Conservation (phyloP, 2,329 filamentous ascomycete genomes). For the Monosporascus sp. region DNA sequence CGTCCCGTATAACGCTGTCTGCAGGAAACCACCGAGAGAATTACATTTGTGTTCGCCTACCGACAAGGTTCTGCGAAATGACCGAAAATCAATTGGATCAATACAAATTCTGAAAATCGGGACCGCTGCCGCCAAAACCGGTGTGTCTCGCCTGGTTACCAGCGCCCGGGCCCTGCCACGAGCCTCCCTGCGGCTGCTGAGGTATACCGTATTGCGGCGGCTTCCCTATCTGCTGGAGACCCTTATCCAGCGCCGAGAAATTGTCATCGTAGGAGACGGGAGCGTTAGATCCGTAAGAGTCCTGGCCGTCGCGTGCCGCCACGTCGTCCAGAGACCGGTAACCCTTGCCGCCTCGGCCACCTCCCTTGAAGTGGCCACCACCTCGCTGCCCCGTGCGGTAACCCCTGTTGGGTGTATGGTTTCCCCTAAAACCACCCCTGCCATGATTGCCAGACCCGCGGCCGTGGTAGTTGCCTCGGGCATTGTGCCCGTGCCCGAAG, state of each 20-base stretch:
- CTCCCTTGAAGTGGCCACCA: slow-evolving; percentile 29
- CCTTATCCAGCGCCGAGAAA: slow-evolving; percentile 23
- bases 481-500: slow-evolving; percentile 22
- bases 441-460: slow-evolving; percentile 29
- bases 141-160: slow-evolving; percentile 4
- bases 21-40: no score
- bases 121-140: neutral
- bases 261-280: slow-evolving; percentile 43
- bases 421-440: slow-evolving; percentile 22
- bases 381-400: slow-evolving; percentile 33
- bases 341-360: slow-evolving; percentile 40
- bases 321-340: slow-evolving; percentile 68
- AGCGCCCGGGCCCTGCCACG: slow-evolving; percentile 16
- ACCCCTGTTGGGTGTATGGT: slow-evolving; percentile 27
- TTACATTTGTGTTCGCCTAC: no score
- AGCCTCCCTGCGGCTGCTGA: slow-evolving; percentile 14
- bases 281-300: slow-evolving; percentile 31
- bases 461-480: slow-evolving; percentile 17
- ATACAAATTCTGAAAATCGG: slow-evolving; percentile 6
- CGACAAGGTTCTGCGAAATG: no score
- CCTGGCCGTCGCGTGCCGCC: slow-evolving; percentile 40
- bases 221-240: slow-evolving; percentile 6
- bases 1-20: no score
- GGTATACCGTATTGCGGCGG: slow-evolving; percentile 12
- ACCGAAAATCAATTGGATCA: neutral